phyloP scores from a whole-genome alignment of 2,329 filamentous ascomycete species.

The Pseudogymnoascus sp. region DNA sequence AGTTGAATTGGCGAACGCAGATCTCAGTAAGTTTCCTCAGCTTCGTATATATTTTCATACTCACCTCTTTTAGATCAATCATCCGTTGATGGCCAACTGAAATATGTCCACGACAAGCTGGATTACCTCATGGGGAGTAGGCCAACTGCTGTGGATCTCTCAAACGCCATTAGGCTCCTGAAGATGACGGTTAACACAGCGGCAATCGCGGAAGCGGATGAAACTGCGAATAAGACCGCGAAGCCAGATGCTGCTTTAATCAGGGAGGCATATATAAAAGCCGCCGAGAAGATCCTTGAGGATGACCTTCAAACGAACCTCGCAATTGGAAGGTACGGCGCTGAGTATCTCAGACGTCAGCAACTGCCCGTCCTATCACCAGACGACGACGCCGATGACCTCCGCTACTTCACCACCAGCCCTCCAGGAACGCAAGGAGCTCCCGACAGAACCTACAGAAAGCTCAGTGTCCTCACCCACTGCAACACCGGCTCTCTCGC shows the following conservation, averaged over 20 bases:
- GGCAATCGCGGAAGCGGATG: slow-evolving; percentile 33
- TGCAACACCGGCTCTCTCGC: slow-evolving; percentile 97
- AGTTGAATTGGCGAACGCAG: slow-evolving; percentile 64
- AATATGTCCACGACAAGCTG: slow-evolving; percentile 67
- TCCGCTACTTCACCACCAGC: slow-evolving; percentile 29
- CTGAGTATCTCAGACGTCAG: slow-evolving; percentile 61
- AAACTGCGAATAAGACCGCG: slow-evolving; percentile 15
- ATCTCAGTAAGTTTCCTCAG: slow-evolving; percentile 32
- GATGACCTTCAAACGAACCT: slow-evolving; percentile 85
- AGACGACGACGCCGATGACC: slow-evolving; percentile 19
- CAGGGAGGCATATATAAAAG: slow-evolving; percentile 62
- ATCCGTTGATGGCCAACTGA: slow-evolving; percentile 49
- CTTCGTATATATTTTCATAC: background rate
- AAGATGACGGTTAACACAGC: slow-evolving; percentile 52
- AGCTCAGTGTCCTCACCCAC: slow-evolving; percentile 83
- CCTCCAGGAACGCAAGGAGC: slow-evolving; percentile 32
- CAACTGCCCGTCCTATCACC: slow-evolving; percentile 23
- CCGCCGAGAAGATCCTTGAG: slow-evolving; percentile 78
- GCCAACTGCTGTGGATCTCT: slow-evolving; percentile 90
- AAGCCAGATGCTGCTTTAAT: slow-evolving; percentile 46
- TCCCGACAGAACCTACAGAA: slow-evolving; percentile 40
- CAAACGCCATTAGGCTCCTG: slow-evolving; percentile 78
- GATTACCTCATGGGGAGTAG: slow-evolving; percentile 83
- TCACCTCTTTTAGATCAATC: slow-evolving; percentile 5
- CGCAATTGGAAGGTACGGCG: slow-evolving; percentile 74